Evolutionary conservation across 169 alveolate genomes (phyloP).

Genomic region (Cryptosporidium felis): DNA sequence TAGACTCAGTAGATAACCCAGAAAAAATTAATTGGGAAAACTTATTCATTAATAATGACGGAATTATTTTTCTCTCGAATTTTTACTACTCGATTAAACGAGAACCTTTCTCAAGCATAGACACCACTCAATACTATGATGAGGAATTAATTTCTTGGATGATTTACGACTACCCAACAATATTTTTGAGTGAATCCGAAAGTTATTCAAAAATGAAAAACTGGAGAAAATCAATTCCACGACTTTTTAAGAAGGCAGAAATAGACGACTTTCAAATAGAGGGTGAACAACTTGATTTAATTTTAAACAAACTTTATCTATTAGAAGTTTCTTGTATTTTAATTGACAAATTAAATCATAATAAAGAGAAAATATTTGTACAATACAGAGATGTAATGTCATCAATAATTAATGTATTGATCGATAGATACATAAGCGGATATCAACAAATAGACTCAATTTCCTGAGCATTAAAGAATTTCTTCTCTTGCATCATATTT

Average conservation of each 20-base stretch:
- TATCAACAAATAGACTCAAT: too few relatives aligned
- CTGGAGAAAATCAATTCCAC: constrained; percentile 32
- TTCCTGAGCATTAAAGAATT: too few relatives aligned
- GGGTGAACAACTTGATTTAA: too few relatives aligned
- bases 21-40: neutral
- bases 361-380: too few relatives aligned
- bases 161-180: constrained; percentile 1
- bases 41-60: constrained; percentile 21
- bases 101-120: constrained; percentile 8
- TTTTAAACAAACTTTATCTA: too few relatives aligned
- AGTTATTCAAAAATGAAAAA: neutral
- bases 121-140: constrained; percentile 27
- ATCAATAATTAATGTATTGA: too few relatives aligned
- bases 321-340: too few relatives aligned
- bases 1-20: constrained; percentile 46
- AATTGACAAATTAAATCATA: too few relatives aligned
- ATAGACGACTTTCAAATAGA: too few relatives aligned
- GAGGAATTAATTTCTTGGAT: constrained; percentile 14
- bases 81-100: constrained; percentile 15
- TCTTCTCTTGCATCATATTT: constrained; percentile 70
- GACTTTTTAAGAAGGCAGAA: too few relatives aligned
- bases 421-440: too few relatives aligned
- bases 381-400: too few relatives aligned
- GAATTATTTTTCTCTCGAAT: constrained; percentile 26
- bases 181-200: neutral